Conservation (phyloP, 2,329 filamentous ascomycete genomes). For the Beauveria sp. region DNA sequence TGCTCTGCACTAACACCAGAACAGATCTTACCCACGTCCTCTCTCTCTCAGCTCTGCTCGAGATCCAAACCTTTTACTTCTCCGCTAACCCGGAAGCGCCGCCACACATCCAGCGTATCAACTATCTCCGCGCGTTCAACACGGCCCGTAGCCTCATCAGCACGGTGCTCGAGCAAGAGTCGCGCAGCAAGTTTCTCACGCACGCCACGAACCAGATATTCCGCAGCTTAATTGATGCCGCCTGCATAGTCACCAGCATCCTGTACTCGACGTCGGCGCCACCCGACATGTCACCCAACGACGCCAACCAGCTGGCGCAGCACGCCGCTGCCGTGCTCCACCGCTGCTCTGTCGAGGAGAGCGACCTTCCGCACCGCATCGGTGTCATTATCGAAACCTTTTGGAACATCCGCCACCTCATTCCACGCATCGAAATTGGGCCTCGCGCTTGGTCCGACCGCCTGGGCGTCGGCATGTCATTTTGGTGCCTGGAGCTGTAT, state of each 20-base stretch:
- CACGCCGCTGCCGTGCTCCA: constrained; percentile 29
- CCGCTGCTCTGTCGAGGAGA: constrained; percentile 38
- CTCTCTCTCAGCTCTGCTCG: constrained; percentile 40
- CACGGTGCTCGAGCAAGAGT: constrained; percentile 34
- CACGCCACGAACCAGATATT: constrained; percentile 44
- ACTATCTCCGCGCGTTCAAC: constrained; percentile 38
- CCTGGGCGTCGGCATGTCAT: constrained; percentile 40
- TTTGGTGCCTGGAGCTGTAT: constrained; percentile 42
- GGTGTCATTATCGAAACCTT: constrained; percentile 41
- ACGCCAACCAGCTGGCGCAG: constrained; percentile 23
- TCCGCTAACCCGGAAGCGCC: constrained; percentile 33
- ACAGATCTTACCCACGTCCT: constrained; percentile 42
- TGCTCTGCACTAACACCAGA: not conserved
- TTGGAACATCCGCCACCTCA: constrained; percentile 32
- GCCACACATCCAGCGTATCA: constrained; percentile 32
- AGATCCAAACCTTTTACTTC: constrained; percentile 47
- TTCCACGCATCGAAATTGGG: constrained; percentile 32
- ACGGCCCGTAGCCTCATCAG: constrained; percentile 40
- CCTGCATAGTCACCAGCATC: constrained; percentile 37
- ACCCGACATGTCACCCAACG: constrained; percentile 22
- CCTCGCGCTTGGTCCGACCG: constrained; percentile 36
- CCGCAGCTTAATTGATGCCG: constrained; percentile 37
- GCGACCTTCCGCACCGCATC: constrained; percentile 39
- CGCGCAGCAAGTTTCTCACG: constrained; percentile 30
- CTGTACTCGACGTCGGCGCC: constrained; percentile 35